Conservation (phyloP, 1,284 basidiomycete genomes). For the Moesziomyces aphidis region DNA sequence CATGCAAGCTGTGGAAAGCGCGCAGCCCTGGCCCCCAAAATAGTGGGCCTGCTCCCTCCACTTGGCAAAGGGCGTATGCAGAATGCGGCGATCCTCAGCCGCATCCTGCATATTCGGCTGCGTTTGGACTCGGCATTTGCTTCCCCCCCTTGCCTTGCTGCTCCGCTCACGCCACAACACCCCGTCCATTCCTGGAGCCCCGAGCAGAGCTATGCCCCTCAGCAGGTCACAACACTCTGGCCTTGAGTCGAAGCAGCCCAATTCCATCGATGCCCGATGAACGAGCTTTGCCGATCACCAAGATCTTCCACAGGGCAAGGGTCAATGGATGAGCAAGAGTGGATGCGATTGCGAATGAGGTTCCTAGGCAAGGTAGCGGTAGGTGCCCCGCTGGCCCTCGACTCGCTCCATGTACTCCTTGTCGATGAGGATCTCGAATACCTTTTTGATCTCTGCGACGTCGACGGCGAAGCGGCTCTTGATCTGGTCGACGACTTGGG, state of each 20-base stretch:
- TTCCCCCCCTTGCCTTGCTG: not conserved
- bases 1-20: no score
- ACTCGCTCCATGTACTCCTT: slow-evolving; percentile 66
- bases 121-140: not conserved
- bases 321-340: no score
- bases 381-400: slow-evolving; percentile 60
- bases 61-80: no score
- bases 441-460: slow-evolving; percentile 65
- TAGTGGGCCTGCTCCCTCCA: no score
- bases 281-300: no score
- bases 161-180: not conserved
- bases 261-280: no score
- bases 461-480: slow-evolving; percentile 60
- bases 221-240: no score
- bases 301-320: no score
- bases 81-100: not conserved
- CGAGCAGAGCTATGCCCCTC: no score
- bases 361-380: slow-evolving; percentile 62
- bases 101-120: not conserved
- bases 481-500: slow-evolving; percentile 63
- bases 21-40: no score
- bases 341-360: not conserved
- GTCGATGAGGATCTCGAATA: slow-evolving; percentile 65
- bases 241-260: no score
- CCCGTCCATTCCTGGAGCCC: no score